Percentiles rank a stretch among this genome's conserved stretches.
These are phyloP conservation scores for Drechslerella dactyloides DNA, from an alignment of 2,329 filamentous ascomycete genomes.

Conservation along the genomic window DNA sequence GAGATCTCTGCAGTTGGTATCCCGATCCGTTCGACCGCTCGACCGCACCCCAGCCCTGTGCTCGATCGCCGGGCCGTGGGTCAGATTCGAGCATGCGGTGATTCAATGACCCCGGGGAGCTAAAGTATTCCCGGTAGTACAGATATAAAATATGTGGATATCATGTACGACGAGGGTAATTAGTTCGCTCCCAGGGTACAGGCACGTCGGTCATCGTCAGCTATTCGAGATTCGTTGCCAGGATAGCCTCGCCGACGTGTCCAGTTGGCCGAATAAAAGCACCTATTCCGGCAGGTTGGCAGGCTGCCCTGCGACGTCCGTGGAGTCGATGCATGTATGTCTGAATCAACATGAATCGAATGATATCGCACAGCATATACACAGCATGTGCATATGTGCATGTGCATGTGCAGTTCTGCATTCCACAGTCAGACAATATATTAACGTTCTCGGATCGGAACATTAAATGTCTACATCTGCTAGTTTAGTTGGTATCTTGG, in stretches of 20 bases:
- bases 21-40: conserved; percentile 26
- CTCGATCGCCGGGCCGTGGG: conserved; percentile 11
- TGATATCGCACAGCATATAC: no score
- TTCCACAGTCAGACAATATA: conserved; percentile 42
- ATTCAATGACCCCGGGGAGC: not conserved
- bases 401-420: conserved; percentile 5
- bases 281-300: conserved; percentile 39
- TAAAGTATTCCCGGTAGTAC: not conserved
- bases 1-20: no score
- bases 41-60: not conserved
- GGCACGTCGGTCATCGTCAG: not conserved
- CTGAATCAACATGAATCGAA: conserved; percentile 1
- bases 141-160: no score
- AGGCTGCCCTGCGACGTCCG: not conserved
- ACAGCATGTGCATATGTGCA: not conserved
- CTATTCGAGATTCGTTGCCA: not conserved
- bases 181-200: not conserved
- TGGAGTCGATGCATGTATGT: not conserved
- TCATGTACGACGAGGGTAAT: not conserved
- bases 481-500: no score
- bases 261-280: conserved; percentile 14
- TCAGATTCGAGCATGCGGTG: not conserved
- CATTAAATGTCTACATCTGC: no score
- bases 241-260: conserved; percentile 19
- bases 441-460: conserved; percentile 8